Percentiles rank a stretch among this genome's conserved stretches.
Conservation (phyloP, 331 rosid species). For the Quercus tomentella region DNA sequence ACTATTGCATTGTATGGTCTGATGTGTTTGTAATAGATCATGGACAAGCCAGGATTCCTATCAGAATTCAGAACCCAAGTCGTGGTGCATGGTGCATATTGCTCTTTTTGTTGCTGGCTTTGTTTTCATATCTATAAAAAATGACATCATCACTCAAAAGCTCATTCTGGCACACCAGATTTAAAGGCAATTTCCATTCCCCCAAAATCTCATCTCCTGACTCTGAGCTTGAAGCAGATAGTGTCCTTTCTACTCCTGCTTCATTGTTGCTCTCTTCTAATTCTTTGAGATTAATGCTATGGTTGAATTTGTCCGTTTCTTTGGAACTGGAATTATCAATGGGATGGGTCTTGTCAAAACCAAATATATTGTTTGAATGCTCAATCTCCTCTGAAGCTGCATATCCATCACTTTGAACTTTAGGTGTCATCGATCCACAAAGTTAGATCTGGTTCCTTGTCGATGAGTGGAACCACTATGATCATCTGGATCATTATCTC, state of each 20-base stretch:
- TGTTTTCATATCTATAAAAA: background rate
- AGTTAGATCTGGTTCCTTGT: background rate
- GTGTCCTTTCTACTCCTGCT: slow-evolving; percentile 21
- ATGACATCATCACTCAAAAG: too few species aligned
- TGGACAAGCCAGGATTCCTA: background rate
- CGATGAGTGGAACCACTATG: background rate
- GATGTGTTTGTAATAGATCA: slow-evolving; percentile 2
- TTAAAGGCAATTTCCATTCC: background rate
- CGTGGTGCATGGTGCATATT: background rate
- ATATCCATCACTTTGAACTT: background rate
- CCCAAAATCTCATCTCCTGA: background rate
- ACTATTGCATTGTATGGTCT: slow-evolving; percentile 1
- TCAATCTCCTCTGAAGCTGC: slow-evolving; percentile 6
- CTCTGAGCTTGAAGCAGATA: slow-evolving; percentile 10
- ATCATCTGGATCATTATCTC: background rate
- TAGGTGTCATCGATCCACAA: background rate
- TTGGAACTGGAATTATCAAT: slow-evolving; percentile 12
- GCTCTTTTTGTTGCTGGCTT: slow-evolving; percentile 1
- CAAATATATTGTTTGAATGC: background rate
- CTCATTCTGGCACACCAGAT: background rate
- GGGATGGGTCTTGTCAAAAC: slow-evolving; percentile 7
- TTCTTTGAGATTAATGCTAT: slow-evolving; percentile 1
- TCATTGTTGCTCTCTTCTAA: slow-evolving; percentile 14
- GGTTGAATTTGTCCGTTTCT: background rate
- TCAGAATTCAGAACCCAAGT: background rate